Evolutionary conservation across 495 filamentous ascomycete genomes (phyloP).

Genomic region (Cudoniella acicularis): DNA sequence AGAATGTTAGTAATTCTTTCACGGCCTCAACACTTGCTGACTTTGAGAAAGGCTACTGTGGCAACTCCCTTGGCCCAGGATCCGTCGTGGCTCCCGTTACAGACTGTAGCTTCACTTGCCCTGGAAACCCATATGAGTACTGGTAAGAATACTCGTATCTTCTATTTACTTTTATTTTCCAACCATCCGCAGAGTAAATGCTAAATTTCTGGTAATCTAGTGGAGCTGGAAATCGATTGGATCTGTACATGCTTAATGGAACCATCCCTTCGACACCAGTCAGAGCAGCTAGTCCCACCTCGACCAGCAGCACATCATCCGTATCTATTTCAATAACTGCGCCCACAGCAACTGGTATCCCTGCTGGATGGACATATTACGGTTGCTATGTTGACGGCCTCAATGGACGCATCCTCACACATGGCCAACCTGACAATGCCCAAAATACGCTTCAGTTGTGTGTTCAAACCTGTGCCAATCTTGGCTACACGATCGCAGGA

Average conservation of each 20-base stretch:
- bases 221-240: constrained; percentile 23
- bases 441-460: constrained; percentile 33
- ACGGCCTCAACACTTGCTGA: neutral
- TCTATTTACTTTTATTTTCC: too few species aligned
- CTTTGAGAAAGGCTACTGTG: constrained; percentile 32
- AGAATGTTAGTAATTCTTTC: neutral
- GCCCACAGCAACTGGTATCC: neutral
- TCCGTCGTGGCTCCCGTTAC: constrained; percentile 16
- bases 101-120: constrained; percentile 39
- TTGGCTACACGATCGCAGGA: constrained; percentile 40
- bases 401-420: constrained; percentile 15
- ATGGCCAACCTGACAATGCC: constrained; percentile 5
- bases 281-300: neutral
- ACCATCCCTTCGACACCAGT: neutral
- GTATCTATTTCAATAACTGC: neutral
- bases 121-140: constrained; percentile 30
- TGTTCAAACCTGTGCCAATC: constrained; percentile 38
- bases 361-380: neutral
- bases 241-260: constrained; percentile 17
- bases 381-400: constrained; percentile 17
- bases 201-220: too few species aligned
- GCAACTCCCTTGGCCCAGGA: constrained; percentile 28
- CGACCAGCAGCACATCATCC: neutral
- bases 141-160: too few species aligned
- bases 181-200: too few species aligned